Evolutionary conservation across 768 basidiomycete genomes (phyloP).

Genomic region (Mycena latifolia): DNA sequence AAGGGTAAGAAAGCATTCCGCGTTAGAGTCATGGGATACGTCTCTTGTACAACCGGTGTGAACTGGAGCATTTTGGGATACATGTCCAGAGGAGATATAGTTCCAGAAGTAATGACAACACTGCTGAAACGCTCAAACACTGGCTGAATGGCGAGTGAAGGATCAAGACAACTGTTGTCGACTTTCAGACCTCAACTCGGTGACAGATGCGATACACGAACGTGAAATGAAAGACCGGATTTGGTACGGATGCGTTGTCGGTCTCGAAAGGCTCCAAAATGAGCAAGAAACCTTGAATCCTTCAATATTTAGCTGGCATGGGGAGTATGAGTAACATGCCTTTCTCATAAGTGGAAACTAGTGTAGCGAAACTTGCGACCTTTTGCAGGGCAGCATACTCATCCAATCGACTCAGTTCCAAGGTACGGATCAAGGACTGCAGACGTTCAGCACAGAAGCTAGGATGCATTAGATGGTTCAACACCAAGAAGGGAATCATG

Average conservation of each 20-base stretch:
- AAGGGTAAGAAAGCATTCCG: constrained; percentile 96
- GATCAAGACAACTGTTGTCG: constrained; percentile 88
- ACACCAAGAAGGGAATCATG: constrained; percentile 24
- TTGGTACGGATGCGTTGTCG: constrained; percentile 97
- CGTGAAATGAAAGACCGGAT: constrained; percentile 99
- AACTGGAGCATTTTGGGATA: constrained; percentile 99
- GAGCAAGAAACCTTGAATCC: constrained; percentile 84
- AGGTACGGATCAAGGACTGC: constrained; percentile 92
- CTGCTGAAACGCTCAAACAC: constrained; percentile 98
- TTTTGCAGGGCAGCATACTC: constrained; percentile 95
- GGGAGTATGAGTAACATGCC: constrained; percentile 56
- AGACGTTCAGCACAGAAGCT: constrained; percentile 98
- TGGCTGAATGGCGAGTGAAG: constrained; percentile 96
- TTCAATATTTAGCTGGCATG: constrained; percentile 6
- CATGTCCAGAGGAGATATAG: constrained; percentile 99
- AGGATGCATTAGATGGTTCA: constrained; percentile 19
- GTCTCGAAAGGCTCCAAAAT: constrained; percentile 99
- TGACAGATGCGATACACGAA: constrained; percentile 49
- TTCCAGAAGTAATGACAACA: constrained; percentile 98
- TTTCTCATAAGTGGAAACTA: constrained; percentile 98
- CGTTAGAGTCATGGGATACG: constrained; percentile 97
- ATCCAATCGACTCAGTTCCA: constrained; percentile 91
- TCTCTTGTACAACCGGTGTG: constrained; percentile 96
- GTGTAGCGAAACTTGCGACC: constrained; percentile 94
- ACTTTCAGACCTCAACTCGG: constrained; percentile 4